phyloP scores from a whole-genome alignment of 73 alveolate species.

The Paramecium pentaurelia region DNA sequence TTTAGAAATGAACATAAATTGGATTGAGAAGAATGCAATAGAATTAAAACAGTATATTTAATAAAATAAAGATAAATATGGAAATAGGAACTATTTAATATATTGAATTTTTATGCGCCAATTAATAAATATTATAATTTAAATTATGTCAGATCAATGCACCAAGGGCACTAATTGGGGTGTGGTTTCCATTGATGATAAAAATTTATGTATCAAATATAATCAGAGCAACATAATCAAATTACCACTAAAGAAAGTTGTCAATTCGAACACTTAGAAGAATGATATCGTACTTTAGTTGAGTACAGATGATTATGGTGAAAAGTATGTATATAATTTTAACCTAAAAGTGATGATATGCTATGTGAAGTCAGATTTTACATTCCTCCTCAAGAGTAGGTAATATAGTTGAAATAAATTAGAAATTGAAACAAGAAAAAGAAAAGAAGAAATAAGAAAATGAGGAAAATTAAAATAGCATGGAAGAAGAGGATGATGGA shows the following conservation, averaged over 20 bases:
- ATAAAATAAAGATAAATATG: not conserved
- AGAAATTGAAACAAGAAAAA: not conserved
- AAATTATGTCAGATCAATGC: conserved; percentile 36
- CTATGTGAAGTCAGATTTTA: conserved; percentile 28
- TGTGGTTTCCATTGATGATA: conserved; percentile 25
- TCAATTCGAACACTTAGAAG: conserved; percentile 23
- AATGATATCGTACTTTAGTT: conserved; percentile 30
- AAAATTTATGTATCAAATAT: not conserved
- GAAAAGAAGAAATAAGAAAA: conserved; percentile 16
- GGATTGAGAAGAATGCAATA: not conserved
- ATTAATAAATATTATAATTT: not conserved
- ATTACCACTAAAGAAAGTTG: conserved; percentile 4
- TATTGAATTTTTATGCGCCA: conserved; percentile 23
- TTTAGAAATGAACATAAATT: not conserved
- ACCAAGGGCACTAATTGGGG: conserved; percentile 49
- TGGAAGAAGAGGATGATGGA: not conserved
- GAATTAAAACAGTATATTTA: not conserved
- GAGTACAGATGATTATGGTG: conserved; percentile 29
- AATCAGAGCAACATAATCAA: not conserved
- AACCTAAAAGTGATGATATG: not conserved
- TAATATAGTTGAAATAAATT: not conserved
- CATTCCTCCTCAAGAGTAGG: conserved; percentile 22
- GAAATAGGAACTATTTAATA: not conserved
- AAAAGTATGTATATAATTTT: not conserved
- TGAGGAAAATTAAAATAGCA: not conserved